Evolutionary conservation across 2,329 filamentous ascomycete species (phyloP).

Genomic region (Neophaeococcomyces aloes): DNA sequence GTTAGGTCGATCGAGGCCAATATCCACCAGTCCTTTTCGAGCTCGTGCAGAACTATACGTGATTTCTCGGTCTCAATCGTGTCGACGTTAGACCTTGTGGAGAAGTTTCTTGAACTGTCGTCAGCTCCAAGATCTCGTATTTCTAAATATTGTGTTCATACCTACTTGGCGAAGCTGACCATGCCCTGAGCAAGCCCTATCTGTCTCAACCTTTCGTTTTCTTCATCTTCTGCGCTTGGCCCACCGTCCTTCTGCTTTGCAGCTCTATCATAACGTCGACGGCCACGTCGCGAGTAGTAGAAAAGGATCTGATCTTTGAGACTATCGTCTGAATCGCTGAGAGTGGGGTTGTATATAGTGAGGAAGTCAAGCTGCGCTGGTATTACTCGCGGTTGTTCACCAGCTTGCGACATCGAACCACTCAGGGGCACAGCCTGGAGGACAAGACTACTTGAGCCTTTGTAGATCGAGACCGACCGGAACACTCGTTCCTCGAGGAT

Average conservation of each 20-base stretch:
- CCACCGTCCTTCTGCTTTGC: slow-evolving; percentile 18
- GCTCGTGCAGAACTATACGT: slow-evolving; percentile 71
- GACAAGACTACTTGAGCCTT: not conserved
- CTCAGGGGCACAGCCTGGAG: not conserved
- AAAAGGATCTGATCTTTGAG: slow-evolving; percentile 81
- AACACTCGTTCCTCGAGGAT: too few relatives aligned
- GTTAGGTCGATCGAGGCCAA: slow-evolving; percentile 81
- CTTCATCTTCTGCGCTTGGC: slow-evolving; percentile 46
- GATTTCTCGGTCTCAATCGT: slow-evolving; percentile 85
- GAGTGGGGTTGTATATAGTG: slow-evolving; percentile 85
- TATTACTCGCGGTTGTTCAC: slow-evolving; percentile 32
- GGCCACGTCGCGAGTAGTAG: slow-evolving; percentile 53
- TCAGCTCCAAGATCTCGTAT: not conserved
- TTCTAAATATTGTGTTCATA: slow-evolving; percentile 18
- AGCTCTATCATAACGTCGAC: not conserved
- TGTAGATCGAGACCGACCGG: not conserved
- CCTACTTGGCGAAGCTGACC: slow-evolving; percentile 71
- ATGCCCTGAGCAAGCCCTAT: slow-evolving; percentile 95
- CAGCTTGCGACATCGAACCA: not conserved
- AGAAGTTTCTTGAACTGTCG: slow-evolving; percentile 56
- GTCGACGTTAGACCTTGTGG: slow-evolving; percentile 64
- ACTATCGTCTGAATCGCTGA: slow-evolving; percentile 62
- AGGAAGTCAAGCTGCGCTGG: slow-evolving; percentile 85
- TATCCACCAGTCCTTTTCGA: slow-evolving; percentile 93
- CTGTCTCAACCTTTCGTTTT: slow-evolving; percentile 79